Evolutionary conservation across 1,284 basidiomycete species (phyloP).

Genomic region (Heliocybe sulcata): DNA sequence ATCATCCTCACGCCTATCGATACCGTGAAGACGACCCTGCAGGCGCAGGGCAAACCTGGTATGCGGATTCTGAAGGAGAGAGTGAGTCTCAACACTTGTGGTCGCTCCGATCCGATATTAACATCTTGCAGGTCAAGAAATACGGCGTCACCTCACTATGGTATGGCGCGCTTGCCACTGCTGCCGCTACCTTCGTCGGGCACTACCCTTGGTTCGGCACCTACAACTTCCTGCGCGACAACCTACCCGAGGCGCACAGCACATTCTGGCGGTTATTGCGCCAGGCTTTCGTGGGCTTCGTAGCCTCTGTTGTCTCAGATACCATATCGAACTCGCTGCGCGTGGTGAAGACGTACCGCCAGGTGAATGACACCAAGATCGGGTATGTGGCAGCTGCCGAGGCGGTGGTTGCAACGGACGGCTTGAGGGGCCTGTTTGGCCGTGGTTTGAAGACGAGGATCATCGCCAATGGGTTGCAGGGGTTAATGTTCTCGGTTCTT

Average conservation of each 20-base stretch:
- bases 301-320: constrained; percentile 76
- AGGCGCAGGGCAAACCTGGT: constrained; percentile 76
- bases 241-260: constrained; percentile 51
- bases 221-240: constrained; percentile 72
- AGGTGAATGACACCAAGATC: constrained; percentile 75
- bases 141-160: constrained; percentile 77
- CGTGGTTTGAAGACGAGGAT: constrained; percentile 81
- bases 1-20: constrained; percentile 86
- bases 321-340: constrained; percentile 80
- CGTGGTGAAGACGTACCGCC: constrained; percentile 90
- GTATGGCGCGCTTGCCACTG: constrained; percentile 85
- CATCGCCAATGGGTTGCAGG: constrained; percentile 80
- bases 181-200: constrained; percentile 88
- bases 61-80: constrained; percentile 57
- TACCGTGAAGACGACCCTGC: constrained; percentile 88
- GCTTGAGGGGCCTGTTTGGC: constrained; percentile 63
- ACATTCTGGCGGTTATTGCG: constrained; percentile 56
- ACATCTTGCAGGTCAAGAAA: constrained; percentile 45
- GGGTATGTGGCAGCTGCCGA: constrained; percentile 67
- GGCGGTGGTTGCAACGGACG: constrained; percentile 60
- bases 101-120: not conserved
- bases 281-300: constrained; percentile 84
- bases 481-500: constrained; percentile 77
- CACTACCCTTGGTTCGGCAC: constrained; percentile 83
- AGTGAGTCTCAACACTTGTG: constrained; percentile 27